Percentiles rank a stretch among this genome's conserved stretches.
phyloP scores from a whole-genome alignment of 78 protist species.

The Speleostelium caveatum region DNA sequence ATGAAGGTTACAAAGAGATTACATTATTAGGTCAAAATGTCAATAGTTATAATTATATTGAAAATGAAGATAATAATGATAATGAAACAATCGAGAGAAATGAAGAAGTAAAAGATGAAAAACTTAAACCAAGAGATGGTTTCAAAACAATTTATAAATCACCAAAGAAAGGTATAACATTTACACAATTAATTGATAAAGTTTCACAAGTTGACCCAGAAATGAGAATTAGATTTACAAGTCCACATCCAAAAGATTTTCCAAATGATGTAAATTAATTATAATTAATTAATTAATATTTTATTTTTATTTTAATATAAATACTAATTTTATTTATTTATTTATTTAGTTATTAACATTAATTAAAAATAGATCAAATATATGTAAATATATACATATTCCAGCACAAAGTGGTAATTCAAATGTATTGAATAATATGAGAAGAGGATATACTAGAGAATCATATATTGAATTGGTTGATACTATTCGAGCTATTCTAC shows the following conservation, averaged over 20 bases:
- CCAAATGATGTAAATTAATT: slow-evolving; percentile 88
- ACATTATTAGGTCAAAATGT: slow-evolving; percentile 97
- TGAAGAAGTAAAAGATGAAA: slow-evolving; percentile 1
- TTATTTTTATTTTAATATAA: neutral
- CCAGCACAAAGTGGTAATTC: slow-evolving; percentile 92
- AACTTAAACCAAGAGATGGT: slow-evolving; percentile 41
- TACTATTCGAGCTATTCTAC: slow-evolving; percentile 30
- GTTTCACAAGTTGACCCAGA: slow-evolving; percentile 82
- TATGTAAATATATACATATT: slow-evolving; percentile 89
- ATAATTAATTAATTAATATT: no score
- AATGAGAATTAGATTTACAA: slow-evolving; percentile 94
- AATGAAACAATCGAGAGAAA: neutral
- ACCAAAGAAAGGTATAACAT: slow-evolving; percentile 77
- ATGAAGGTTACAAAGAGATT: slow-evolving; percentile 74
- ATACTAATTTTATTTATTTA: neutral
- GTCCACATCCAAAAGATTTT: slow-evolving; percentile 97
- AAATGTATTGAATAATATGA: slow-evolving; percentile 88
- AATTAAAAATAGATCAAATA: slow-evolving; percentile 78
- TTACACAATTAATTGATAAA: slow-evolving; percentile 74
- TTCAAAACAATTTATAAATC: slow-evolving; percentile 88
- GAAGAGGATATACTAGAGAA: slow-evolving; percentile 92
- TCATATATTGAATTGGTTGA: slow-evolving; percentile 85
- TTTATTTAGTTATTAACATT: slow-evolving; percentile 41
- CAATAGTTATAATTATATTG: slow-evolving; percentile 86
- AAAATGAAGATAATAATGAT: neutral